Evolutionary conservation across 177 flowering plant genomes (phyloP).

Genomic region (Tripterygium wilfordii): DNA sequence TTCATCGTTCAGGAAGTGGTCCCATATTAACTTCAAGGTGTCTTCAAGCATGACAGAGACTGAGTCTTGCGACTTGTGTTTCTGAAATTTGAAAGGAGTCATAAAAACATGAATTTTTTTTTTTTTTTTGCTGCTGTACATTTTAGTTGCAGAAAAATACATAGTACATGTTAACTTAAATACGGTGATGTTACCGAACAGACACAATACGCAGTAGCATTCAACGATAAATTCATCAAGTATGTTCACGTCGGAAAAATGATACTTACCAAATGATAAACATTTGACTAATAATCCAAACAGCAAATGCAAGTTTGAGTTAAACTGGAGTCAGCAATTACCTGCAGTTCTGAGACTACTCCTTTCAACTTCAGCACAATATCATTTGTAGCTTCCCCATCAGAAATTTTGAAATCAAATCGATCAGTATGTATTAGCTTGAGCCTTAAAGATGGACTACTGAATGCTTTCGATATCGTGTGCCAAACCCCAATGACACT

Average conservation of each 20-base stretch:
- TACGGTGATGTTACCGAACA: too few relatives aligned
- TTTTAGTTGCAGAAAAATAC: neutral
- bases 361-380: slow-evolving; percentile 34
- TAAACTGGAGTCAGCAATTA: slow-evolving; percentile 9
- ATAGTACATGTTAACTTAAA: neutral
- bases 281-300: too few relatives aligned
- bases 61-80: slow-evolving; percentile 4
- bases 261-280: too few relatives aligned
- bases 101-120: neutral
- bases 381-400: slow-evolving; percentile 40
- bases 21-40: slow-evolving; percentile 34
- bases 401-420: slow-evolving; percentile 34
- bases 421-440: slow-evolving; percentile 50
- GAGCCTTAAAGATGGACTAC: slow-evolving; percentile 25
- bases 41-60: slow-evolving; percentile 25
- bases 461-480: slow-evolving; percentile 26
- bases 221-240: too few relatives aligned
- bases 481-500: slow-evolving; percentile 47
- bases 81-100: slow-evolving; percentile 15
- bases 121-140: too few relatives aligned
- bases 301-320: neutral
- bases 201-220: too few relatives aligned
- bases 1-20: slow-evolving; percentile 23
- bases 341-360: slow-evolving; percentile 23
- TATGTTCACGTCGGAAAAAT: neutral